phyloP scores from a whole-genome alignment of 805 yeast genomes.

The Brettanomyces bruxellensis region DNA sequence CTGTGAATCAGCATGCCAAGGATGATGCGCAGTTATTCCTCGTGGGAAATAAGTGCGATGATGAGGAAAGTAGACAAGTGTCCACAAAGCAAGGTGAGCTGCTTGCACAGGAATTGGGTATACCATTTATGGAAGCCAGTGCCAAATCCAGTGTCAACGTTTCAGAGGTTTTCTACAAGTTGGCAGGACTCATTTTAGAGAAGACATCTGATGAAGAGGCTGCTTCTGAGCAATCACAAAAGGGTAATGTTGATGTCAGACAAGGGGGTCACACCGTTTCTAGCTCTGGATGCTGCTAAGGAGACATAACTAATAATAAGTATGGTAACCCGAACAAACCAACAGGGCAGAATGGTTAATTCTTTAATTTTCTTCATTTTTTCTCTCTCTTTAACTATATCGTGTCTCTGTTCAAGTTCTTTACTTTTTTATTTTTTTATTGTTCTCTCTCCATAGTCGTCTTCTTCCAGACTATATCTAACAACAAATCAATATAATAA shows the following conservation, averaged over 20 bases:
- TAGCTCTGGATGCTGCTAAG: constrained; percentile 22
- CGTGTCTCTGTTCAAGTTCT: no score
- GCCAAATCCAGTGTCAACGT: constrained; percentile 93
- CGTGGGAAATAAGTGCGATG: constrained; percentile 95
- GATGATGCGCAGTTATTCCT: constrained; percentile 91
- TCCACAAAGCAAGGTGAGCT: constrained; percentile 84
- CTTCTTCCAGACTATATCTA: no score
- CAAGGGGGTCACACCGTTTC: constrained; percentile 5
- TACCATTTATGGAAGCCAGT: constrained; percentile 92
- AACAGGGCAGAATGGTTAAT: not conserved
- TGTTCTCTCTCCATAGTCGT: no score
- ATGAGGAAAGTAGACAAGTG: constrained; percentile 78
- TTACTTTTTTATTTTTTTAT: no score
- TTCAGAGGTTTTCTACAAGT: constrained; percentile 81
- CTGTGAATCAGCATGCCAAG: constrained; percentile 93
- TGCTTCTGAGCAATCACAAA: constrained; percentile 7
- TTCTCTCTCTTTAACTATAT: not conserved
- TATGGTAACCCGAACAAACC: no score
- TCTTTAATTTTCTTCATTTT: not conserved
- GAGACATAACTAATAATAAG: not conserved
- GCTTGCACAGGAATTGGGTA: constrained; percentile 75
- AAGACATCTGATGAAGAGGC: constrained; percentile 43
- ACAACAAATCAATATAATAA: no score
- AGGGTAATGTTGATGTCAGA: constrained; percentile 20
- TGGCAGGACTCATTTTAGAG: constrained; percentile 81